Evolutionary conservation across 73 alveolate genomes (phyloP), one percentile per base, ranked within the genome.

Genomic region (Paramecium pentaurelia): DNA sequence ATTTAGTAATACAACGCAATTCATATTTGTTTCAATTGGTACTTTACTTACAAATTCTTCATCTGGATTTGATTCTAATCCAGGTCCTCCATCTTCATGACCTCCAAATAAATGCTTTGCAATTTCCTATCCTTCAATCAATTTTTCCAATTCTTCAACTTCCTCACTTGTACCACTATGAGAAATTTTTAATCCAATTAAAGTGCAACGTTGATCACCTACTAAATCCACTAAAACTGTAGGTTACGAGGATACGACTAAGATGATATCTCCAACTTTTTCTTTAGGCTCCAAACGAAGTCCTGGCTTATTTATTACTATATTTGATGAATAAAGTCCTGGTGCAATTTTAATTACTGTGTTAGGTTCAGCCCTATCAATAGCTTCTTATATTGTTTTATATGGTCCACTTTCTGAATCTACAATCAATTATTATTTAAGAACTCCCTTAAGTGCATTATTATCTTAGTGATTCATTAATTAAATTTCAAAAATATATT

Each of bases 291-390:
- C 94, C 30, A 88, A 32, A 14, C 64, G 64, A 9, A 88, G 38
- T 4, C 71, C 90, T n/a, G 94, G 94, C 18, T 88, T 88, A 60
- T 77, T 88, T 10, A 68, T 88, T 0, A 37, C 22, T 12, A 88
- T 88, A 45, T 88, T 88, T 42, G 73, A 75, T 40, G 86, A 68
- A 68, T 88, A 88, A 22, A 88, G 47, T 9, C 94, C 94, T 58
- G 94, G 94, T 8, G 94, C 94, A 20, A 88, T 88, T 54, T 93
- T 93, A 30, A 95, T 95, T 11, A 94, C 92, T n/a, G 96, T 86
- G 10, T 95, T 95, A 25, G 96, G 96, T 36, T 95, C 96, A 6
- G 98, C 98, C 49, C 71, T 54, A 88, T 92, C 94, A 38, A 95
- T 92, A 7, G 98, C 98, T 68, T 91, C 96, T 51, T 95, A 85